phyloP scores from a whole-genome alignment of 2,329 filamentous ascomycete species.

The Pseudocercospora musae region DNA sequence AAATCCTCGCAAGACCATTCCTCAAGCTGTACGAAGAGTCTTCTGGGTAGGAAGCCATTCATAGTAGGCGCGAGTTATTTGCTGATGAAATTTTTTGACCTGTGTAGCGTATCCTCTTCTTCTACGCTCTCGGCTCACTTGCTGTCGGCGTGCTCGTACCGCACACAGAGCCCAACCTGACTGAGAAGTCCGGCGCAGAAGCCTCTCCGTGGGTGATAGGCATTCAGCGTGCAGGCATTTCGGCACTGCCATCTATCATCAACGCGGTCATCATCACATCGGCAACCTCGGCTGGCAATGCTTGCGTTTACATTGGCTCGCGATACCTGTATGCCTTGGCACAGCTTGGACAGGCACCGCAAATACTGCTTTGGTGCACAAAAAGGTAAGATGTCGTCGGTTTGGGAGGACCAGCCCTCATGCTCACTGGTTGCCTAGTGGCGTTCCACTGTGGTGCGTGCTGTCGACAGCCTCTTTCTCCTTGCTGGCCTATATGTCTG shows the following conservation, averaged over 20 bases:
- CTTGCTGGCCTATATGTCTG: conserved; percentile 38
- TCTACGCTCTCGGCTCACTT: conserved; percentile 41
- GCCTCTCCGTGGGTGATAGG: conserved; percentile 58
- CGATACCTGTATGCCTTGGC: conserved; percentile 55
- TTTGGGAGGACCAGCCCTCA: background rate
- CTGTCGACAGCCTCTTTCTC: conserved; percentile 37
- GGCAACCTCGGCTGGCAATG: conserved; percentile 57
- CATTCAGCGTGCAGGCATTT: conserved; percentile 59
- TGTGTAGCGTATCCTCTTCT: conserved; percentile 45
- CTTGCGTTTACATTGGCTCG: conserved; percentile 52
- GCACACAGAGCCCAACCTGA: conserved; percentile 37
- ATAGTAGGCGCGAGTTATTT: background rate
- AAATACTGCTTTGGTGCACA: conserved; percentile 42
- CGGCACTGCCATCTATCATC: conserved; percentile 61
- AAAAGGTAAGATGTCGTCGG: conserved; percentile 52
- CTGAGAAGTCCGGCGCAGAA: conserved; percentile 33
- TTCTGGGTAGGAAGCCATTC: background rate
- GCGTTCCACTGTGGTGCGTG: conserved; percentile 39
- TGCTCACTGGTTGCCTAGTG: background rate
- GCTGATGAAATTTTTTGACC: conserved; percentile 29
- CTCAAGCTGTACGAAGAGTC: conserved; percentile 28
- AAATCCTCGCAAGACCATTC: conserved; percentile 28
- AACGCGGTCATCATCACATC: conserved; percentile 67
- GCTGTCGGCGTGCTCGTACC: conserved; percentile 40
- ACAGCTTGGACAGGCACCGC: conserved; percentile 63